Conservation (phyloP, 331 rosid species). For the Erythrophleum ivorense region DNA sequence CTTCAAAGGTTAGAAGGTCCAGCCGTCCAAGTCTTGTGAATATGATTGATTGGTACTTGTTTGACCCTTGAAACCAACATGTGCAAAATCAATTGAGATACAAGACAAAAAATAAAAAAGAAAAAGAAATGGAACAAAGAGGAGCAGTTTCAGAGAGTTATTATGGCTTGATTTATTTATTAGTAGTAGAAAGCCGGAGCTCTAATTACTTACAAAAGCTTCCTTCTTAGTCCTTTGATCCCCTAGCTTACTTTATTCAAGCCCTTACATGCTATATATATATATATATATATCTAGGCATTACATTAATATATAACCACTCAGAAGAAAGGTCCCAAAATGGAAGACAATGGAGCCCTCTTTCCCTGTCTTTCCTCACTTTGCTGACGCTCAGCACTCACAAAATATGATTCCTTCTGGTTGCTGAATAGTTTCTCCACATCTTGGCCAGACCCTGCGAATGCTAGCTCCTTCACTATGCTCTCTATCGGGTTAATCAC, state of each 20-base stretch:
- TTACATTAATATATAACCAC: neutral
- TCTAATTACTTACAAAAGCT: neutral
- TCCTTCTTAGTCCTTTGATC: neutral
- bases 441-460: constrained; percentile 50
- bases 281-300: neutral
- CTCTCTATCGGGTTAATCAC: constrained; percentile 52
- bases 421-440: constrained; percentile 51
- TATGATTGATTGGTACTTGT: too few species aligned
- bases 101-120: neutral
- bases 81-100: neutral
- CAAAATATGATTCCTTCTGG: constrained; percentile 57
- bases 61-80: neutral
- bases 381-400: constrained; percentile 35
- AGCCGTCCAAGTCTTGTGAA: too few species aligned
- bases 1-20: too few species aligned
- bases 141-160: neutral
- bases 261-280: neutral
- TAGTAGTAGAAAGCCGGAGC: neutral
- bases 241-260: neutral
- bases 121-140: neutral
- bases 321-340: constrained; percentile 34
- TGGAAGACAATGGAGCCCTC: constrained; percentile 29
- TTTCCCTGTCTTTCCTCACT: neutral
- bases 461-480: constrained; percentile 56
- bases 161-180: constrained; percentile 10